Conservation (phyloP, 768 basidiomycete genomes). For the Tephrocybe sp. region DNA sequence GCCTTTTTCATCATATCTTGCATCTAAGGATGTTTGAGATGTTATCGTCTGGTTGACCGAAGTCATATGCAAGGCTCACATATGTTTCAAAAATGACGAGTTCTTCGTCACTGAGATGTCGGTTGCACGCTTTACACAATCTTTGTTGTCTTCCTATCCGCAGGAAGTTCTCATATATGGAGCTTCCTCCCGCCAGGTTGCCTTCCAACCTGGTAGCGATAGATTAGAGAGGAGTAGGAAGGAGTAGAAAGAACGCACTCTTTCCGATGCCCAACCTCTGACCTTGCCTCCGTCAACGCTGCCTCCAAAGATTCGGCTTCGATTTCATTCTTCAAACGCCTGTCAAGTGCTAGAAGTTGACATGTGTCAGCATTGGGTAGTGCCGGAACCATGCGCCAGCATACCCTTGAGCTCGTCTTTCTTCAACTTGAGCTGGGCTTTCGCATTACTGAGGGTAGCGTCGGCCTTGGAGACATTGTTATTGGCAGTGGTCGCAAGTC, state of each 20-base stretch:
- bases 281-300: conserved; percentile 46
- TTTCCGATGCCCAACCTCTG: conserved; percentile 43
- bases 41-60: neutral
- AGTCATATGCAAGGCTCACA: conserved; percentile 48
- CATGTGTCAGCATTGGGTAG: neutral
- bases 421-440: conserved; percentile 61
- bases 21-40: conserved; percentile 42
- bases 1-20: conserved; percentile 59
- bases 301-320: conserved; percentile 39
- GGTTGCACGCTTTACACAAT: conserved; percentile 75
- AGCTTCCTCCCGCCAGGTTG: conserved; percentile 28
- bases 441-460: conserved; percentile 57
- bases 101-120: conserved; percentile 55
- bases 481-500: conserved; percentile 45
- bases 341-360: conserved; percentile 46
- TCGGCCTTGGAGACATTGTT: conserved; percentile 64
- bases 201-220: conserved; percentile 25
- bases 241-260: conserved; percentile 31
- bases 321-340: conserved; percentile 36
- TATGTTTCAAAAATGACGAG: conserved; percentile 66
- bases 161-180: conserved; percentile 56
- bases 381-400: neutral
- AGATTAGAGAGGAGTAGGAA: neutral
- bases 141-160: conserved; percentile 60
- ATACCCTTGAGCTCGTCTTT: conserved; percentile 63